phyloP scores from a whole-genome alignment of 1,284 basidiomycete genomes.

The Veloboletus limbatus region DNA sequence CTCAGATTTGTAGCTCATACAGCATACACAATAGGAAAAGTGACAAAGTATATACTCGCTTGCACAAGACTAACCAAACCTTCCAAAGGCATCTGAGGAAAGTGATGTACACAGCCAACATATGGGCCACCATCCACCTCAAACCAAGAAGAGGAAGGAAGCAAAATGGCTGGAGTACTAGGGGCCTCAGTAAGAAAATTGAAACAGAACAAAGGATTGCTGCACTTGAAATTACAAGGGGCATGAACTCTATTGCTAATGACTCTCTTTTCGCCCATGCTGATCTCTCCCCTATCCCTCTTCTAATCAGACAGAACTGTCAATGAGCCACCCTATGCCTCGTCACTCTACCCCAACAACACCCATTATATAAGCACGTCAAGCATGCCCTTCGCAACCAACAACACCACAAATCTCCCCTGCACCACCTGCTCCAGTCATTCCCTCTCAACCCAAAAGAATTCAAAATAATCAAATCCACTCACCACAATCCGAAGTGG shows the following conservation, averaged over 20 bases:
- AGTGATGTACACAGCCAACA: not conserved
- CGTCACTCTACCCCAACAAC: too few species aligned
- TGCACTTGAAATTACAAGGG: conserved; percentile 19
- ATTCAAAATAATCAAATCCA: too few species aligned
- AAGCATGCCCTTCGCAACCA: too few species aligned
- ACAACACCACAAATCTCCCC: too few species aligned
- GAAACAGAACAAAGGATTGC: conserved; percentile 7
- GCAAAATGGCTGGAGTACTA: not conserved
- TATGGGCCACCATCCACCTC: not conserved
- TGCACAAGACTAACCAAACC: not conserved
- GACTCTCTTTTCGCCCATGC: conserved; percentile 23
- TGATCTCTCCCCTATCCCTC: conserved; percentile 16
- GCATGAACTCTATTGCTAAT: conserved; percentile 18
- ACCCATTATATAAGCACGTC: too few species aligned
- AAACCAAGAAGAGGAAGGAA: not conserved
- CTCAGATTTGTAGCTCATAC: not conserved
- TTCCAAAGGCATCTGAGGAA: not conserved
- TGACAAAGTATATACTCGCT: not conserved
- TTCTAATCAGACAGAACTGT: conserved; percentile 7
- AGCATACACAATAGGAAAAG: not conserved
- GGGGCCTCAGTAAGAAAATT: not conserved
- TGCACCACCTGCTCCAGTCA: too few species aligned
- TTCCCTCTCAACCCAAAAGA: too few species aligned
- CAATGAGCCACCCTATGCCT: too few species aligned
- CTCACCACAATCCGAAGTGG: too few species aligned